Evolutionary conservation across 352 stramenopile genomes (phyloP).

Genomic region (Globisporangium apiculatum): DNA sequence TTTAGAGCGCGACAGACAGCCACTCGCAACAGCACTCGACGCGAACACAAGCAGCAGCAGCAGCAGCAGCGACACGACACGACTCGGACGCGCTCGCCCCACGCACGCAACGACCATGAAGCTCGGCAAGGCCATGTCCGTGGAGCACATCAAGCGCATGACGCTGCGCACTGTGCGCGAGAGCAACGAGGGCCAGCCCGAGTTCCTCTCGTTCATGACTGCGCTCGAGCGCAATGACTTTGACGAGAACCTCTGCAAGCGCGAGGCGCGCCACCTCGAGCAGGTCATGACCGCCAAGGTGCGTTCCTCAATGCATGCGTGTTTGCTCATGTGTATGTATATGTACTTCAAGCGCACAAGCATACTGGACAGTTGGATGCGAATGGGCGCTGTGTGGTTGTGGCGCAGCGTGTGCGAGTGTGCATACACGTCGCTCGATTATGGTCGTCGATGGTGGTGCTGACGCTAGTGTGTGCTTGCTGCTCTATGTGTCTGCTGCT

Average conservation of each 20-base stretch:
- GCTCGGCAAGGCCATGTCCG: constrained; percentile 67
- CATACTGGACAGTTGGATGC: too few relatives aligned
- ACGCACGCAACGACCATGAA: constrained; percentile 43
- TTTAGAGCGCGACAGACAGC: neutral
- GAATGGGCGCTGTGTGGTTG: too few relatives aligned
- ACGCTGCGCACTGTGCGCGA: constrained; percentile 81
- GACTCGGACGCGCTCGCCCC: neutral
- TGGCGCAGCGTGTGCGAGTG: neutral
- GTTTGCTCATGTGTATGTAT: neutral
- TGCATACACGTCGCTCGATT: neutral
- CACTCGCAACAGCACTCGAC: neutral
- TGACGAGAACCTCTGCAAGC: constrained; percentile 77
- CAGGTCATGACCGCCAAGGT: constrained; percentile 73
- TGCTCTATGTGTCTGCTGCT: too few relatives aligned
- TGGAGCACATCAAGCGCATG: constrained; percentile 89
- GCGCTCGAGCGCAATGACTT: constrained; percentile 80
- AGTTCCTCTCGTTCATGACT: constrained; percentile 81
- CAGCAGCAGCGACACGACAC: constrained; percentile 10
- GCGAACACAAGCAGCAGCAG: neutral
- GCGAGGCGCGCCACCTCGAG: constrained; percentile 71
- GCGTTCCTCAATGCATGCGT: neutral
- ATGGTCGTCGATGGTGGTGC: neutral
- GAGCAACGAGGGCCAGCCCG: constrained; percentile 61
- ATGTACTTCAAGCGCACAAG: neutral
- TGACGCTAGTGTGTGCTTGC: neutral